Evolutionary conservation across 331 rosid species (phyloP).

Genomic region (Erythrophleum ivorense): DNA sequence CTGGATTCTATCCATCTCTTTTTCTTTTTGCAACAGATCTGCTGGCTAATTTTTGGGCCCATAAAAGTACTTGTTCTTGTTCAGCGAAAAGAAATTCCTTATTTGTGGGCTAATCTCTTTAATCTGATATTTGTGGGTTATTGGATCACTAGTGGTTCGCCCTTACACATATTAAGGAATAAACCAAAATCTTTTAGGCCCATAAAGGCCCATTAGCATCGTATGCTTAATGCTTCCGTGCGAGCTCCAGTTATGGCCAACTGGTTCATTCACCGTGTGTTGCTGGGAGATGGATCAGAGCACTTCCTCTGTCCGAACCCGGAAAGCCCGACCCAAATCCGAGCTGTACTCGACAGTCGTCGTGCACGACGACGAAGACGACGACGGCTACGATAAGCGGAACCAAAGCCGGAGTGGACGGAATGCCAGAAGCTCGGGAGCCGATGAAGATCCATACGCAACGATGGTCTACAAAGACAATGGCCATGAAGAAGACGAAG

Average conservation of each 20-base stretch:
- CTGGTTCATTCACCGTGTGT: conserved; percentile 16
- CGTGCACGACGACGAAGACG: conserved; percentile 58
- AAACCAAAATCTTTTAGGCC: background rate
- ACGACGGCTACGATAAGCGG: conserved; percentile 36
- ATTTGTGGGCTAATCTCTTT: no score
- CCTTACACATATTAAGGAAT: background rate
- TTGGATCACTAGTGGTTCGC: background rate
- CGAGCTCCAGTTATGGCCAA: conserved; percentile 13
- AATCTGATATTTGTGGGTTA: background rate
- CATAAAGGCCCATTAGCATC: conserved; percentile 11
- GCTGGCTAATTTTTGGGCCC: no score
- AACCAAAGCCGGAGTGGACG: conserved; percentile 32
- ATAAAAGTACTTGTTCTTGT: no score
- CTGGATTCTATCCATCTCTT: no score
- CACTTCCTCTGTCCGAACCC: conserved; percentile 51
- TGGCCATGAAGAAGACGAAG: conserved; percentile 62
- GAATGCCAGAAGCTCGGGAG: conserved; percentile 34
- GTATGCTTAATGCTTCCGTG: conserved; percentile 1
- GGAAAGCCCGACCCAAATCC: conserved; percentile 53
- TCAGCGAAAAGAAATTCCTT: no score
- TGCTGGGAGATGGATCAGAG: conserved; percentile 63
- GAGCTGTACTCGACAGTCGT: conserved; percentile 81
- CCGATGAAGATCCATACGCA: conserved; percentile 64
- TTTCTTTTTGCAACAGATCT: no score
- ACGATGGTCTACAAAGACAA: conserved; percentile 77